Conservation (phyloP, 1,284 basidiomycete genomes). For the Sporisorium sorghi region DNA sequence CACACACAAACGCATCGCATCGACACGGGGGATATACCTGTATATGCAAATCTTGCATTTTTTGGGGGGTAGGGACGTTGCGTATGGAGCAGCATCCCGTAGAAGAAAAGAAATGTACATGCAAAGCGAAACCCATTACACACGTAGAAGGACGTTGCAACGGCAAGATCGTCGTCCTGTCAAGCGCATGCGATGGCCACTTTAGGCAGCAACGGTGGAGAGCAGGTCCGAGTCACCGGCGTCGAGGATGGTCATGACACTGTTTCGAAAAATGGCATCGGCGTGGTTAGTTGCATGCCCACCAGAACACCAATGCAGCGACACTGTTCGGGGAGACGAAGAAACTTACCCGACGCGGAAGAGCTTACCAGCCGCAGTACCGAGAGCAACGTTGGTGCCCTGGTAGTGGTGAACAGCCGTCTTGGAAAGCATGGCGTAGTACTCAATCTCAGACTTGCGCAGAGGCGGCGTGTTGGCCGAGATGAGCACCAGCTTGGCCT, state of each 20-base stretch:
- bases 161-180: constrained; percentile 23
- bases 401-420: constrained; percentile 93
- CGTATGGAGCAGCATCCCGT: constrained; percentile 8
- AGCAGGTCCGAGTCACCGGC: constrained; percentile 95
- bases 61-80: constrained; percentile 17
- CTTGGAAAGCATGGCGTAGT: constrained; percentile 98
- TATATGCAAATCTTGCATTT: constrained; percentile 44
- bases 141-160: constrained; percentile 28
- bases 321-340: background rate
- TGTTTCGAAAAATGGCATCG: constrained; percentile 18
- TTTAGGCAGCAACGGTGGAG: constrained; percentile 67
- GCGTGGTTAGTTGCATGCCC: constrained; percentile 10
- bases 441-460: constrained; percentile 99
- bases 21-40: background rate
- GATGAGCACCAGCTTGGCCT: constrained; percentile 99
- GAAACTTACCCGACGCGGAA: constrained; percentile 93
- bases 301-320: background rate
- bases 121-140: constrained; percentile 23
- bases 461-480: constrained; percentile 99
- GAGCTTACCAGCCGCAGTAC: constrained; percentile 98
- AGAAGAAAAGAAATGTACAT: constrained; percentile 20
- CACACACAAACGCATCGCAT: background rate
- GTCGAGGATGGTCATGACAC: constrained; percentile 95
- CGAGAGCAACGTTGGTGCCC: constrained; percentile 96
- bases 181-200: constrained; percentile 17